A percentile compares a stretch with the other conserved stretches of the same genome.
phyloP scores from a whole-genome alignment of 2,329 filamentous ascomycete genomes.

The Hymenoscyphus fructigenus region DNA sequence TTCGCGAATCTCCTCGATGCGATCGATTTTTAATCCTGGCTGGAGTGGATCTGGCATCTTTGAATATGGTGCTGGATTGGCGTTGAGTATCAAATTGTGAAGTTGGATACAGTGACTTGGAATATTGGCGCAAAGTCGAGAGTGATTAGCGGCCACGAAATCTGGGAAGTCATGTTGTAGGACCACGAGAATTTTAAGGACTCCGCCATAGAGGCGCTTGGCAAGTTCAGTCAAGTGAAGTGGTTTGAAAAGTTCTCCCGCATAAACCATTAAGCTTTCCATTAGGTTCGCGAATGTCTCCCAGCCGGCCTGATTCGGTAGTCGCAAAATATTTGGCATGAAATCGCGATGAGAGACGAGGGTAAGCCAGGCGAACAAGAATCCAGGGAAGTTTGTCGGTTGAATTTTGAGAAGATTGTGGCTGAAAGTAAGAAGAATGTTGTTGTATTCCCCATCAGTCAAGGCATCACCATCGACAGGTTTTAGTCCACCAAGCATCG shows the following conservation, averaged over 20 bases:
- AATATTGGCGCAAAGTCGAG: constrained; percentile 76
- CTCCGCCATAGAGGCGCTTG: constrained; percentile 82
- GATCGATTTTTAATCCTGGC: constrained; percentile 72
- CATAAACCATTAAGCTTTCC: constrained; percentile 68
- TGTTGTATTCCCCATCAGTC: constrained; percentile 59
- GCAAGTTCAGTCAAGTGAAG: constrained; percentile 66
- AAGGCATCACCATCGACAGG: constrained; percentile 57
- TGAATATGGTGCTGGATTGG: constrained; percentile 65
- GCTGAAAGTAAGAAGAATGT: constrained; percentile 71
- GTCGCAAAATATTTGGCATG: constrained; percentile 71
- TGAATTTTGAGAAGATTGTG: constrained; percentile 70
- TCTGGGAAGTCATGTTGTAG: constrained; percentile 94
- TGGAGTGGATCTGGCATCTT: constrained; percentile 75
- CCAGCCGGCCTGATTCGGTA: constrained; percentile 72
- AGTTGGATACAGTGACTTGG: constrained; percentile 83
- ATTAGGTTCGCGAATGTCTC: constrained; percentile 71
- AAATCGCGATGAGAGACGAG: constrained; percentile 84
- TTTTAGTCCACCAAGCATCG: constrained; percentile 75
- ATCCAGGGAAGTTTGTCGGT: constrained; percentile 75
- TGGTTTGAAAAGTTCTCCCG: constrained; percentile 77
- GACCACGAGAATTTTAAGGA: constrained; percentile 78
- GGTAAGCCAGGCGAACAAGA: constrained; percentile 80
- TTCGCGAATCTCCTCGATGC: constrained; percentile 70
- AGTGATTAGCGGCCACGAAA: constrained; percentile 85
- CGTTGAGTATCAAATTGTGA: constrained; percentile 82